phyloP scores from a whole-genome alignment of 176 grass and related monocot genomes.

The Aegilops speltoides region DNA sequence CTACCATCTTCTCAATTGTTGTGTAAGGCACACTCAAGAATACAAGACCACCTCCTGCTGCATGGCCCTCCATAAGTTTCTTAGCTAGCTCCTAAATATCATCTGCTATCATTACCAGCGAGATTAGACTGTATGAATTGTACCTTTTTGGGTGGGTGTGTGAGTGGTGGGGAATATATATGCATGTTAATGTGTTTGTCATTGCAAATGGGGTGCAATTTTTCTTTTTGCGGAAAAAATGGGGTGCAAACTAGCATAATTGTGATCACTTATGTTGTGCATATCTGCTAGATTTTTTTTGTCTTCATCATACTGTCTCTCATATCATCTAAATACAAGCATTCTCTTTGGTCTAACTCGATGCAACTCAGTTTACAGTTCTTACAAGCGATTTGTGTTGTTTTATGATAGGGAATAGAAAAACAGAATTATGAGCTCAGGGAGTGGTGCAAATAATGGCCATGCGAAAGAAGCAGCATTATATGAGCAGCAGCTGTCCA shows the following conservation, averaged over 20 bases:
- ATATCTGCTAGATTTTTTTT: neutral
- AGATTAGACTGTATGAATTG: neutral
- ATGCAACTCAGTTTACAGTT: neutral
- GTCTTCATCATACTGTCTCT: neutral
- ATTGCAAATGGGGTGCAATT: too few species aligned
- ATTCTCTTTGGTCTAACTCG: conserved; percentile 16
- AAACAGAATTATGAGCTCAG: conserved; percentile 33
- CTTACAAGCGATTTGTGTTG: conserved; percentile 13
- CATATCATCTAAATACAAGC: neutral
- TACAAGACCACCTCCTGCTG: neutral
- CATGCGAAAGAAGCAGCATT: conserved; percentile 47
- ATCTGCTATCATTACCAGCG: neutral
- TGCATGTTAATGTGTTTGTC: too few species aligned
- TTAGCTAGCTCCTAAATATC: neutral
- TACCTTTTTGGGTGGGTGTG: too few species aligned
- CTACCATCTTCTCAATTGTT: neutral
- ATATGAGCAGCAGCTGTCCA: conserved; percentile 58
- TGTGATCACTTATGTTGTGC: neutral
- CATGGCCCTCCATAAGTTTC: neutral
- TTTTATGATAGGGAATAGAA: conserved; percentile 25
- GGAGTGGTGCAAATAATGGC: conserved; percentile 19
- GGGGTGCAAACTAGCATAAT: neutral
- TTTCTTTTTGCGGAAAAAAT: too few species aligned
- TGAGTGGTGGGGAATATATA: too few species aligned
- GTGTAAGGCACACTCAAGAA: neutral